Conservation (phyloP, 768 basidiomycete genomes). For the Boletales sp. region DNA sequence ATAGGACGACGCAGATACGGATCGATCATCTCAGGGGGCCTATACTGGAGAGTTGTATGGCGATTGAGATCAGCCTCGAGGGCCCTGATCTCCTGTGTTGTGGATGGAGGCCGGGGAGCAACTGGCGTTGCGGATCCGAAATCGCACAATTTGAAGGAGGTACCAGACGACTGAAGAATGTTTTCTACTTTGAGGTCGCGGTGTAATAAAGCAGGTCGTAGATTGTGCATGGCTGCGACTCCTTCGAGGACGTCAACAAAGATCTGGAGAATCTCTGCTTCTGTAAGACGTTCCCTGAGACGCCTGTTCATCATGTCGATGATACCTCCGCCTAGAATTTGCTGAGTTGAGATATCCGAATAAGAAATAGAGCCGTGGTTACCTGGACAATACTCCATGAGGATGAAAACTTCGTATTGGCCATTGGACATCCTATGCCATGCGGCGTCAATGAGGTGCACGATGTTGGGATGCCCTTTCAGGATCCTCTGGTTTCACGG, state of each 20-base stretch:
- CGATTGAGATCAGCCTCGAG: slow-evolving; percentile 90
- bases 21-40: slow-evolving; percentile 99
- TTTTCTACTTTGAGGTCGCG: slow-evolving; percentile 99
- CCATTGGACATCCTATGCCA: slow-evolving; percentile 84
- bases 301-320: slow-evolving; percentile 99
- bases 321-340: slow-evolving; percentile 80
- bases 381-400: slow-evolving; percentile 98
- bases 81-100: slow-evolving; percentile 78
- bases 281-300: slow-evolving; percentile 89
- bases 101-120: slow-evolving; percentile 64
- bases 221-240: slow-evolving; percentile 93
- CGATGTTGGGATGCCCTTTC: slow-evolving; percentile 92
- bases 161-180: slow-evolving; percentile 82
- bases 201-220: slow-evolving; percentile 86
- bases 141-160: slow-evolving; percentile 93
- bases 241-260: slow-evolving; percentile 98
- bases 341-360: slow-evolving; percentile 9
- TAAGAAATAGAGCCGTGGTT: slow-evolving; percentile 15
- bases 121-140: slow-evolving; percentile 91
- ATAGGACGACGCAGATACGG: slow-evolving; percentile 76
- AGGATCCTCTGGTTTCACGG: slow-evolving; percentile 65
- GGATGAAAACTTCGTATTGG: slow-evolving; percentile 92
- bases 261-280: slow-evolving; percentile 95
- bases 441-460: slow-evolving; percentile 93
- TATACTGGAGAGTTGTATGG: slow-evolving; percentile 95